Base-by-base conservation (phyloP, 78 protist species). In the Dictyostelium intermedium region DNA sequence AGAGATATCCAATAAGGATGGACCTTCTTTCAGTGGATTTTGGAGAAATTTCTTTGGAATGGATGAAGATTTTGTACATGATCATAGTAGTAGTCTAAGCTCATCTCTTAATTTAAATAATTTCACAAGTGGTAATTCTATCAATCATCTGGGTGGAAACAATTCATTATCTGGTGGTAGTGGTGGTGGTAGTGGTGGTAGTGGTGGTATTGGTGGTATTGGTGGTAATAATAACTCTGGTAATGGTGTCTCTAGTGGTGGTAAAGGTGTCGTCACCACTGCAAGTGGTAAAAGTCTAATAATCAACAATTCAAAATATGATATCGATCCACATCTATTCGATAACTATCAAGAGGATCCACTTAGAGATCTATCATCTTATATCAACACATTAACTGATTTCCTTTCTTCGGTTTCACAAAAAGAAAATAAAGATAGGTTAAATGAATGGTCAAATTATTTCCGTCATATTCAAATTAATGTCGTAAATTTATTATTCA, bases 301-400 rank as follows among this genome's bases (percentile, higher is more conserved):
- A 4, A 61, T 16, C 25, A 50, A 43, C 6, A 14, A 8, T 10
- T 20, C 60, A 50, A 56, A 82, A 30, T 82, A 5, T n/a, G 45
- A 27, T 10, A 60, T 50, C 7, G 86, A 82, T 3, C 70, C 37
- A 39, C 72, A 82, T 3, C 34, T 82, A 30, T 82, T 82, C 20
- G 74, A 56, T 14, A 82, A 82, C 35, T 89, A 89, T n/a, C 86
- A 89, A 69, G 94, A 89, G 39, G 77, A 89, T n/a, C 87, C 94
- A 45, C n/a, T 89, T 1, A 25, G 37, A 9, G 94, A 89, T 45
- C 18, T 89, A 27, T 23, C 45, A 6, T 8, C 25, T 43, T 89
- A 89, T 32, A 27, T 83, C 9, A 4, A 47, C 1, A 41, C 56
- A 9, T 9, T 89, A 10, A 27, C 85, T 5, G 94, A 89, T 5